Percentiles rank a stretch among this genome's conserved stretches.
phyloP scores from a whole-genome alignment of 2,329 filamentous ascomycete genomes.

The Thielaviopsis euricoi region DNA sequence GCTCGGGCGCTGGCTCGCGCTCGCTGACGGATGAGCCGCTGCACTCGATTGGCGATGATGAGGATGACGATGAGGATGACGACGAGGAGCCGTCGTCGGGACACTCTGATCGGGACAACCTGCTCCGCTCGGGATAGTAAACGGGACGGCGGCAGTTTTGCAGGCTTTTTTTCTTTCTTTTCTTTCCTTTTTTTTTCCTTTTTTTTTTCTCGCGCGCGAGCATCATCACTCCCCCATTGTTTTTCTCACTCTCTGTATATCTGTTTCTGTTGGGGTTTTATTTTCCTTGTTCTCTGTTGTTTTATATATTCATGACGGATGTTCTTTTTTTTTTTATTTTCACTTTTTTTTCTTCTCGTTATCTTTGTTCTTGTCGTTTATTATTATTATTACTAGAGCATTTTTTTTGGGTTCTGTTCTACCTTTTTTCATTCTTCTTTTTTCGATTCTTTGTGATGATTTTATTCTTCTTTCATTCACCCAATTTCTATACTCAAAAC shows the following conservation, averaged over 20 bases:
- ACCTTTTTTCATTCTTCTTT: slow-evolving; percentile 4
- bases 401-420: background rate
- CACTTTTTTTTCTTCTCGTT: background rate
- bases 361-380: background rate
- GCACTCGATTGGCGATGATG: slow-evolving; percentile 13
- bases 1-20: background rate
- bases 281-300: too few species aligned
- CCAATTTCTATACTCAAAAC: background rate
- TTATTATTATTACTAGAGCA: background rate
- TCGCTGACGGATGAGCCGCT: slow-evolving; percentile 4
- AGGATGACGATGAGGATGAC: slow-evolving; percentile 18
- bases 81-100: slow-evolving; percentile 26
- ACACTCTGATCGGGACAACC: slow-evolving; percentile 22
- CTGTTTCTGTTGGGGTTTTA: too few species aligned
- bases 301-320: slow-evolving; percentile 6
- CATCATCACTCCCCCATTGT: too few species aligned
- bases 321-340: background rate
- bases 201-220: background rate
- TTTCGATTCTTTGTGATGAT: slow-evolving; percentile 1
- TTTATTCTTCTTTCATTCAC: background rate
- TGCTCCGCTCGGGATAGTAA: slow-evolving; percentile 9
- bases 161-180: background rate
- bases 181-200: background rate
- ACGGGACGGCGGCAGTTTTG: background rate
- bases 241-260: too few species aligned